A percentile compares a stretch with the other conserved stretches of the same genome.
These are phyloP conservation scores for Apophysomyces ossiformis DNA, from an alignment of 371 early-diverging fungal species.

Conservation along the genomic window DNA sequence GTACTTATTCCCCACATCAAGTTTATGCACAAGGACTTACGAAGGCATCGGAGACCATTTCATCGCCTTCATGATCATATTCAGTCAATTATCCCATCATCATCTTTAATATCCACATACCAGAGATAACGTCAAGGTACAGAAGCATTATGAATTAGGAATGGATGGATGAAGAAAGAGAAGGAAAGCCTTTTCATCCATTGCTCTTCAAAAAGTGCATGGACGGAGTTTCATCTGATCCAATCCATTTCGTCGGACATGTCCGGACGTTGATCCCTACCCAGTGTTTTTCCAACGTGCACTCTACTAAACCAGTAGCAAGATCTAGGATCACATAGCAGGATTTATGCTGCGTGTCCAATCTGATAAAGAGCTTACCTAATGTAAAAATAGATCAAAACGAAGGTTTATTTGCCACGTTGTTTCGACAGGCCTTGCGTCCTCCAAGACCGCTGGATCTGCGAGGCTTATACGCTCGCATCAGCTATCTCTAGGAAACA, in stretches of 20 bases:
- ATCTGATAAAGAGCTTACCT: too few relatives aligned
- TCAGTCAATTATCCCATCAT: not conserved
- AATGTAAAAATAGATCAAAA: too few relatives aligned
- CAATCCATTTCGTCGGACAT: slow-evolving; percentile 1
- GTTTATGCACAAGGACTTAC: slow-evolving; percentile 27
- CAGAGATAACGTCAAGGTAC: slow-evolving; percentile 48
- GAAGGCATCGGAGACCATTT: slow-evolving; percentile 92
- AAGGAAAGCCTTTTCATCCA: slow-evolving; percentile 13
- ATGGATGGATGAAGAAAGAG: slow-evolving; percentile 45
- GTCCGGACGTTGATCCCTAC: not conserved
- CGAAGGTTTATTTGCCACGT: too few relatives aligned
- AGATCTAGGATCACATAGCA: not conserved
- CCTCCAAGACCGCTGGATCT: too few relatives aligned
- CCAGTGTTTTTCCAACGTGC: not conserved
- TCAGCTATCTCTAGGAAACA: too few relatives aligned
- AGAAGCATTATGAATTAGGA: slow-evolving; percentile 48
- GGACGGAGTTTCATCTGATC: not conserved
- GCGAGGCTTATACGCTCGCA: too few relatives aligned
- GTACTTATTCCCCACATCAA: not conserved
- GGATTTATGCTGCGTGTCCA: not conserved
- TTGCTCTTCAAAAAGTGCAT: not conserved
- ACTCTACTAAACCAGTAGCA: not conserved
- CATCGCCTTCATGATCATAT: slow-evolving; percentile 67
- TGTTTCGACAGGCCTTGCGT: too few relatives aligned
- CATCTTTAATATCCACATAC: slow-evolving; percentile 27